Conservation (phyloP, 2,329 filamentous ascomycete species). For the Ophiocordyceps polyrhachis-furcata region DNA sequence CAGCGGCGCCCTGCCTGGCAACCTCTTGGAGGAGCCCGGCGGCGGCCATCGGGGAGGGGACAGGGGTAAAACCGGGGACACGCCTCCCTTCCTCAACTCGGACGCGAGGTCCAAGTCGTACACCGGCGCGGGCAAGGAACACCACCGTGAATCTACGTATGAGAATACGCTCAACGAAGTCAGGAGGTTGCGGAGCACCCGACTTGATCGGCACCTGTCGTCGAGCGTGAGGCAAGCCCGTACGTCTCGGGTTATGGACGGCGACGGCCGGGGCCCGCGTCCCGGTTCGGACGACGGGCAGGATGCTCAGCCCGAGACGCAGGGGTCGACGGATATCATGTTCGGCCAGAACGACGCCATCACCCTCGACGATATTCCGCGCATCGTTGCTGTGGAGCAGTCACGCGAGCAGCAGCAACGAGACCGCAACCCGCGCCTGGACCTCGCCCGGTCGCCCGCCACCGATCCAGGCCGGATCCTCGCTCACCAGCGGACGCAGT, state of each 20-base stretch:
- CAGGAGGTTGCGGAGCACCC: slow-evolving; percentile 73
- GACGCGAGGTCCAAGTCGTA: slow-evolving; percentile 60
- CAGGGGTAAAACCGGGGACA: slow-evolving; percentile 2
- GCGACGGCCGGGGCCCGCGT: slow-evolving; percentile 39
- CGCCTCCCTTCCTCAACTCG: slow-evolving; percentile 29
- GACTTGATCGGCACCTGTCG: slow-evolving; percentile 84
- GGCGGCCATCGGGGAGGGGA: slow-evolving; percentile 5
- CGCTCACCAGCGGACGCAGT: slow-evolving; percentile 47
- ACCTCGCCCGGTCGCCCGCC: slow-evolving; percentile 41
- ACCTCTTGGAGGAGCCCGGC: slow-evolving; percentile 50
- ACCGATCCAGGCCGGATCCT: slow-evolving; percentile 29
- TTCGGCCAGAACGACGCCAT: slow-evolving; percentile 83
- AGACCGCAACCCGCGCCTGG: slow-evolving; percentile 29
- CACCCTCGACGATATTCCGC: slow-evolving; percentile 86
- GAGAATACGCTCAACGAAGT: slow-evolving; percentile 96
- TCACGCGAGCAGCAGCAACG: slow-evolving; percentile 75
- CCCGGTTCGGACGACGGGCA: slow-evolving; percentile 55
- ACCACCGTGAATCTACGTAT: slow-evolving; percentile 54
- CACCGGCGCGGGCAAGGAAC: slow-evolving; percentile 35
- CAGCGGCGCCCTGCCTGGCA: slow-evolving; percentile 61
- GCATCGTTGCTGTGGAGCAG: slow-evolving; percentile 90
- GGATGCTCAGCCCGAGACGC: slow-evolving; percentile 16
- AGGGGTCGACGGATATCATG: slow-evolving; percentile 55
- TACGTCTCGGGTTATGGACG: slow-evolving; percentile 78
- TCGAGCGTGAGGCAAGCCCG: slow-evolving; percentile 82